Conservation (phyloP, 2,329 filamentous ascomycete species). For the Nakataea oryzae region DNA sequence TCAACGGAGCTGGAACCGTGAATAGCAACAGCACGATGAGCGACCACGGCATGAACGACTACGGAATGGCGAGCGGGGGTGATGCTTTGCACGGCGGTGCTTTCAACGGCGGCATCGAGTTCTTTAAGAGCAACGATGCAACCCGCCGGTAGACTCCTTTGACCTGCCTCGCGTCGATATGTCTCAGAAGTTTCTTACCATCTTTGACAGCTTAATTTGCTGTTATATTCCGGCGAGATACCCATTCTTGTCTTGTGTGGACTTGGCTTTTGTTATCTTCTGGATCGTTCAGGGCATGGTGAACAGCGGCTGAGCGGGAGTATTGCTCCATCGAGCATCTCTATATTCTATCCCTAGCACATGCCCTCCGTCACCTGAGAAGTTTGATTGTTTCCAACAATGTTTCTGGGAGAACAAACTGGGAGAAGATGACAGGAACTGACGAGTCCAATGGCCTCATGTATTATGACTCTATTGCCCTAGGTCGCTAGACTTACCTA, state of each 20-base stretch:
- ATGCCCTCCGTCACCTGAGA: neutral
- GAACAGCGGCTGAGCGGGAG: neutral
- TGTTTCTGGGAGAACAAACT: neutral
- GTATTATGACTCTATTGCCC: neutral
- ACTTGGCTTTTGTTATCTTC: neutral
- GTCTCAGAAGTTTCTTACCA: too few relatives aligned
- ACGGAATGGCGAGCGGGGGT: neutral
- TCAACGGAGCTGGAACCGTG: neutral
- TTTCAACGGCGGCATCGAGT: neutral
- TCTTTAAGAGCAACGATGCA: neutral
- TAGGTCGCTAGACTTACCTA: neutral
- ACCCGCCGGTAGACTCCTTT: neutral
- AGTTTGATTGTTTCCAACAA: neutral
- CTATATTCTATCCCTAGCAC: neutral
- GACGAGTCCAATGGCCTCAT: neutral
- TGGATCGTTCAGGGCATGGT: neutral
- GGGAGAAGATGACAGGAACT: neutral
- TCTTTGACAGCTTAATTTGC: neutral
- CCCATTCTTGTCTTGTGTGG: neutral
- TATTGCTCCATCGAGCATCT: neutral
- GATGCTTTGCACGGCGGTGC: neutral
- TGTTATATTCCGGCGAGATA: neutral
- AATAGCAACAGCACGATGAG: neutral
- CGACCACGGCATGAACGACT: neutral
- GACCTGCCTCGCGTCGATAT: neutral